Percentiles rank a stretch among this genome's conserved stretches.
Conservation (phyloP, 2,329 filamentous ascomycete species). For the Verticillium albo-atrum region DNA sequence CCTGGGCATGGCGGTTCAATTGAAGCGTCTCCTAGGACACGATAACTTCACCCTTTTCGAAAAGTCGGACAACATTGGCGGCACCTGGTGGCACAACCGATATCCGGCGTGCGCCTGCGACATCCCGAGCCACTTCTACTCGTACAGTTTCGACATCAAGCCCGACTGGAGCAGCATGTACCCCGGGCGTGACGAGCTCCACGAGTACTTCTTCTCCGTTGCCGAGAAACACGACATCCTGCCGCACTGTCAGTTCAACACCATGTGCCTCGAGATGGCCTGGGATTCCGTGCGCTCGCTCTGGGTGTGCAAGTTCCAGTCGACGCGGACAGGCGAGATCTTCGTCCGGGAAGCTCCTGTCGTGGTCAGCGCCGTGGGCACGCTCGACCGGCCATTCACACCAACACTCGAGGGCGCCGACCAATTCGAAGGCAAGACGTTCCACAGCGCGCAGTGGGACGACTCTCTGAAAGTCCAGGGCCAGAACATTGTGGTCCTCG, state of each 20-base stretch:
- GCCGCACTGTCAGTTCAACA: conserved; percentile 13
- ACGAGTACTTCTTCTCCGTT: conserved; percentile 16
- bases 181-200: conserved; percentile 20
- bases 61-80: conserved; percentile 14
- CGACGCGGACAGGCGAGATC: conserved; percentile 6
- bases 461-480: conserved; percentile 27
- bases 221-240: conserved; percentile 14
- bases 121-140: conserved; percentile 18
- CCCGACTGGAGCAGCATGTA: conserved; percentile 20
- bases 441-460: conserved; percentile 25
- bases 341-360: conserved; percentile 1
- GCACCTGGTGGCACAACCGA: conserved; percentile 14
- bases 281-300: not conserved
- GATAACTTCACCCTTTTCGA: conserved; percentile 17
- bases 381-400: conserved; percentile 9
- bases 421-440: conserved; percentile 2
- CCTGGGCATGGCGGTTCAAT: conserved; percentile 15
- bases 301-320: conserved; percentile 5
- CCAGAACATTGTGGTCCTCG: conserved; percentile 29
- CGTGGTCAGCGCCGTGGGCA: conserved; percentile 1
- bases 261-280: conserved; percentile 4
- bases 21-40: conserved; percentile 15
- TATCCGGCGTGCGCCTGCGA: conserved; percentile 10
- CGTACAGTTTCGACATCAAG: conserved; percentile 21
- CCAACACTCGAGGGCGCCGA: not conserved